Conservation (phyloP, 2,329 filamentous ascomycete genomes). For the Stagonosporopsis rhizophila region DNA sequence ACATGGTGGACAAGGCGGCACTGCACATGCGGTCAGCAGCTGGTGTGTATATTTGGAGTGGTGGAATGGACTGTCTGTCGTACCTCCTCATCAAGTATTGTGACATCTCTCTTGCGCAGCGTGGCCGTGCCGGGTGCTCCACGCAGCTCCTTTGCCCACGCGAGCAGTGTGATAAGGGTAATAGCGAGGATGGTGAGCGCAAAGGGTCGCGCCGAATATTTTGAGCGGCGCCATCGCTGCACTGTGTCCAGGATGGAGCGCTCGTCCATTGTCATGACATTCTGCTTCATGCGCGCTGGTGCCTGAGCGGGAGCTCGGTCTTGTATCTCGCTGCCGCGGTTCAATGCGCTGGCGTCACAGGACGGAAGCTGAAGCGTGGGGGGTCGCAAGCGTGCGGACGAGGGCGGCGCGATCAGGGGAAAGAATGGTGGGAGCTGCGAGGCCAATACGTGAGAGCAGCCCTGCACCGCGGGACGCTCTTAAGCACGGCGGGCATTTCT, state of each 20-base stretch:
- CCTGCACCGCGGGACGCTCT: conserved; percentile 5
- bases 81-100: conserved; percentile 47
- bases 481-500: conserved; percentile 12
- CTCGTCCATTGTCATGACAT: conserved; percentile 34
- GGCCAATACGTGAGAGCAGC: background rate
- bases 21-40: conserved; percentile 47
- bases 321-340: conserved; percentile 3
- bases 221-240: conserved; percentile 38
- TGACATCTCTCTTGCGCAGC: conserved; percentile 30
- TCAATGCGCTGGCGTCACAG: conserved; percentile 19
- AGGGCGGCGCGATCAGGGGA: background rate
- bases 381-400: conserved; percentile 10
- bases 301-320: background rate
- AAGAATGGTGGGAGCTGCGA: background rate
- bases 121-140: background rate
- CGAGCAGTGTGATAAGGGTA: conserved; percentile 36
- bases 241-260: conserved; percentile 26
- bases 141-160: conserved; percentile 33
- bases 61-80: no score
- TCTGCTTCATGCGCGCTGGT: conserved; percentile 17
- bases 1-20: conserved; percentile 82
- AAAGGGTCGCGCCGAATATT: conserved; percentile 49
- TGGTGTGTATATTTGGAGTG: background rate
- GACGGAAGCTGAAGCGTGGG: conserved; percentile 26
- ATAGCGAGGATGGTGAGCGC: conserved; percentile 45